phyloP scores from a whole-genome alignment of 2,329 filamentous ascomycete species.

The Exophiala oligosperma region DNA sequence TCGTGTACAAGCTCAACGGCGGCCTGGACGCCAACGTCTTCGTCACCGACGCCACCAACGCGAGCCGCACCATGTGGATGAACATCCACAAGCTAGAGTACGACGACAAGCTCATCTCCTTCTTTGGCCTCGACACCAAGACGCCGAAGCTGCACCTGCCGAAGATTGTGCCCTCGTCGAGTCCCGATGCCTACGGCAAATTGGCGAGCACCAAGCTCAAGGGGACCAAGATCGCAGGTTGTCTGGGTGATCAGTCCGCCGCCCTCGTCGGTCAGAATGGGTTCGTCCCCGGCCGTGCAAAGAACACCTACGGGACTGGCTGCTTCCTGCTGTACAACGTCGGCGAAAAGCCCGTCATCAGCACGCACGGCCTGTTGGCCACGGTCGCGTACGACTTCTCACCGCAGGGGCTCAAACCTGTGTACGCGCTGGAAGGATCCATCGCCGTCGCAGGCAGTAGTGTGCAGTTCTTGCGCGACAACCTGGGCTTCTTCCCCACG shows the following conservation, averaged over 20 bases:
- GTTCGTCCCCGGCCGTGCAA: constrained; percentile 72
- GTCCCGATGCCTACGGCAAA: constrained; percentile 65
- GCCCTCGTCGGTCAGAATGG: constrained; percentile 77
- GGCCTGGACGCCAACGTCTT: constrained; percentile 58
- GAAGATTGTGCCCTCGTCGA: constrained; percentile 72
- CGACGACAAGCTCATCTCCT: constrained; percentile 67
- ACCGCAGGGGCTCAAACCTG: constrained; percentile 55
- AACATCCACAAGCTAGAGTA: constrained; percentile 72
- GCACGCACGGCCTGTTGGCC: constrained; percentile 69
- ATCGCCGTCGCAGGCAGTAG: constrained; percentile 72
- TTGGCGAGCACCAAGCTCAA: constrained; percentile 61
- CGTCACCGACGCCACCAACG: constrained; percentile 77
- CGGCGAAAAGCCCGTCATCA: constrained; percentile 73
- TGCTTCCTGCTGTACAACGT: constrained; percentile 82
- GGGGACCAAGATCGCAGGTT: constrained; percentile 69
- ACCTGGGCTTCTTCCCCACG: constrained; percentile 55
- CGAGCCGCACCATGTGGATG: constrained; percentile 83
- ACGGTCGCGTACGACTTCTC: constrained; percentile 76
- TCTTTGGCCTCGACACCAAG: constrained; percentile 67
- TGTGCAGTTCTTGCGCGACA: constrained; percentile 66
- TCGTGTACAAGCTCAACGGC: constrained; percentile 71
- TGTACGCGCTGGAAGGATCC: constrained; percentile 74
- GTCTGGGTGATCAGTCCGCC: constrained; percentile 74
- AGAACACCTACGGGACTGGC: constrained; percentile 80
- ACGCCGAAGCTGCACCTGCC: constrained; percentile 64